phyloP scores from a whole-genome alignment of 176 grass and related monocot species.

The Aechmea fasciata region DNA sequence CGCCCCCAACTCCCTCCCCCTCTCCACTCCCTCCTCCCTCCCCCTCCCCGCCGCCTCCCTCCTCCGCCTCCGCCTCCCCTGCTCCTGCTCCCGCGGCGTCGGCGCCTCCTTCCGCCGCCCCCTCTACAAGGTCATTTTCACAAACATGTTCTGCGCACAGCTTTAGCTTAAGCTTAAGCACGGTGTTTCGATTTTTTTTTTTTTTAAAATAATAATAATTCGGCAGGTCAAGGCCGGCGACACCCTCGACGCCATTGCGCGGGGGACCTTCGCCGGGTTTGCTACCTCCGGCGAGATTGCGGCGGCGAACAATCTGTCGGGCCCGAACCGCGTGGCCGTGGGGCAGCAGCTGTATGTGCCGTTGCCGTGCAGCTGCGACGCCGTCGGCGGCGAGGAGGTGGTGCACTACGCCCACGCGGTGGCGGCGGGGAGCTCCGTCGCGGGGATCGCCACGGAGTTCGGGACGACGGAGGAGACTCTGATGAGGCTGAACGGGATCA shows the following conservation, averaged over 20 bases:
- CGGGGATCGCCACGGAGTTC: conserved; percentile 41
- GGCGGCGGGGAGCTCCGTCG: conserved; percentile 6
- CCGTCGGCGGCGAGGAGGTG: conserved; percentile 27
- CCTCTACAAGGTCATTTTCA: conserved; percentile 23
- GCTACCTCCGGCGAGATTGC: conserved; percentile 57
- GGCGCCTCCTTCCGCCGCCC: conserved; percentile 32
- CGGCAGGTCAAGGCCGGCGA: conserved; percentile 24
- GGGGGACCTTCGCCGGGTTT: conserved; percentile 27
- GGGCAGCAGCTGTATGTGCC: conserved; percentile 52
- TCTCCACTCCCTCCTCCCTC: background rate
- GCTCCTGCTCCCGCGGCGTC: conserved; percentile 32
- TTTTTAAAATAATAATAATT: too few species aligned
- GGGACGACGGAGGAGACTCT: conserved; percentile 33
- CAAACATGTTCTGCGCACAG: too few species aligned
- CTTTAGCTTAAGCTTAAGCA: too few species aligned
- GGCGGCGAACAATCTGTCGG: conserved; percentile 29
- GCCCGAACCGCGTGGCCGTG: background rate
- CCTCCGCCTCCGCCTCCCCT: conserved; percentile 40
- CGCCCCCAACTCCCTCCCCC: conserved; percentile 19
- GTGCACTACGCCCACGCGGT: conserved; percentile 57
- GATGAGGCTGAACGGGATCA: conserved; percentile 34
- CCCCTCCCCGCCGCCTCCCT: background rate
- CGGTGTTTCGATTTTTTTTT: too few species aligned
- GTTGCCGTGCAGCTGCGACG: conserved; percentile 78
- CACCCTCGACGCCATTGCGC: conserved; percentile 42